Evolutionary conservation across 2,329 filamentous ascomycete species (phyloP).

Genomic region (Davidsoniella eucalypti): DNA sequence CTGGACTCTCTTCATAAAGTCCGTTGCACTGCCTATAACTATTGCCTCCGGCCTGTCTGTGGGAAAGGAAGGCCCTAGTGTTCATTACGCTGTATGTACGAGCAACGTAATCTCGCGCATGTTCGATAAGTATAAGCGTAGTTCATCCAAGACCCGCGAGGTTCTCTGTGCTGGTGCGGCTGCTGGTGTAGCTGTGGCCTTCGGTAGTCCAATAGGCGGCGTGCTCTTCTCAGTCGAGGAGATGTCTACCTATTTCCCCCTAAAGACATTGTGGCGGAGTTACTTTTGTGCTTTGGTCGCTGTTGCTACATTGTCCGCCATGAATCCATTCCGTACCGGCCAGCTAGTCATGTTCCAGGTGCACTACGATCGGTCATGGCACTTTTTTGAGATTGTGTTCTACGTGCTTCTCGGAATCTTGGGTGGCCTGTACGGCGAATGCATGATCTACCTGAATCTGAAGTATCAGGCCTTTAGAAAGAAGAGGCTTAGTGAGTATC

Average conservation of each 20-base stretch:
- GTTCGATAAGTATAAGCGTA: slow-evolving; percentile 81
- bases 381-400: slow-evolving; percentile 91
- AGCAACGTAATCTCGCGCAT: slow-evolving; percentile 90
- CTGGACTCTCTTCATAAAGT: slow-evolving; percentile 89
- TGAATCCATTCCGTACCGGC: slow-evolving; percentile 95
- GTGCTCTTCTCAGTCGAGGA: slow-evolving; percentile 95
- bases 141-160: slow-evolving; percentile 86
- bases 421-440: slow-evolving; percentile 84
- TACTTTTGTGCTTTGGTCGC: slow-evolving; percentile 96
- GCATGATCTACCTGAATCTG: slow-evolving; percentile 97
- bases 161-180: slow-evolving; percentile 89
- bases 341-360: slow-evolving; percentile 99
- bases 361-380: slow-evolving; percentile 87
- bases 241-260: slow-evolving; percentile 89
- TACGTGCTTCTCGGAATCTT: slow-evolving; percentile 86
- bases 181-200: slow-evolving; percentile 88
- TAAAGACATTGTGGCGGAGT: slow-evolving; percentile 95
- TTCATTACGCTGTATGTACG: slow-evolving; percentile 97
- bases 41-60: slow-evolving; percentile 91
- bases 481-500: slow-evolving; percentile 71
- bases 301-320: slow-evolving; percentile 77
- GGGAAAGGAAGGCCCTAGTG: slow-evolving; percentile 92
- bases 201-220: slow-evolving; percentile 91
- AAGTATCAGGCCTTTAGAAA: slow-evolving; percentile 84
- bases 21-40: slow-evolving; percentile 71